These are phyloP conservation scores for Sungouiozyma intestinalis DNA, from an alignment of 805 yeast species.

Conservation along the genomic window DNA sequence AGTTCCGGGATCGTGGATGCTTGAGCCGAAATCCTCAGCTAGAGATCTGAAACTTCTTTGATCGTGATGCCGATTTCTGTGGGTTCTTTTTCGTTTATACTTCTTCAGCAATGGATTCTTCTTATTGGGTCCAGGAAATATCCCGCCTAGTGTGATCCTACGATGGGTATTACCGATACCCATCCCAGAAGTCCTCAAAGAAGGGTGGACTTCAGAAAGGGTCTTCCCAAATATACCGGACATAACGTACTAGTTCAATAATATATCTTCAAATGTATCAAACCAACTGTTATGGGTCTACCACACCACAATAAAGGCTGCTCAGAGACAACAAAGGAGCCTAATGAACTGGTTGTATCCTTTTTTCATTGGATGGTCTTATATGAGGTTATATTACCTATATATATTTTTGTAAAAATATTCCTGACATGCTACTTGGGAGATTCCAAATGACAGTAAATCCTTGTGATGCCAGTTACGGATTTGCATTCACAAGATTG, in stretches of 20 bases:
- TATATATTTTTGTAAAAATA: background rate
- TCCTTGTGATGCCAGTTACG: background rate
- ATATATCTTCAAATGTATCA: too few species aligned
- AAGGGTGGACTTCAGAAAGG: slow-evolving; percentile 30
- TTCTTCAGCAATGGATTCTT: slow-evolving; percentile 32
- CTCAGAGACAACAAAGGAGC: too few species aligned
- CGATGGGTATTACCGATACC: slow-evolving; percentile 34
- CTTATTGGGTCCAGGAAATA: slow-evolving; percentile 29
- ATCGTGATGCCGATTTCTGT: slow-evolving; percentile 2
- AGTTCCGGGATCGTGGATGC: slow-evolving; percentile 17
- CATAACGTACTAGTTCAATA: too few species aligned
- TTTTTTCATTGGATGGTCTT: too few species aligned
- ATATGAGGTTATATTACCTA: too few species aligned
- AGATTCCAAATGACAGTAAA: background rate
- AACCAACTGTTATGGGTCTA: too few species aligned
- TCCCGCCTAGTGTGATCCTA: slow-evolving; percentile 30
- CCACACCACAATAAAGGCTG: too few species aligned
- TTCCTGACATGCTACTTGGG: background rate
- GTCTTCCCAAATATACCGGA: slow-evolving; percentile 21
- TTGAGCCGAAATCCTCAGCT: slow-evolving; percentile 29
- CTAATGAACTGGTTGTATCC: too few species aligned
- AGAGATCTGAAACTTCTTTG: slow-evolving; percentile 33
- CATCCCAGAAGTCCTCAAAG: slow-evolving; percentile 32
- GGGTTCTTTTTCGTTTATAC: slow-evolving; percentile 17
- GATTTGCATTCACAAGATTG: background rate